Percentiles rank a stretch among this genome's conserved stretches.
Conservation (phyloP, 179 eudicot species). For the Drosera spatulata region DNA sequence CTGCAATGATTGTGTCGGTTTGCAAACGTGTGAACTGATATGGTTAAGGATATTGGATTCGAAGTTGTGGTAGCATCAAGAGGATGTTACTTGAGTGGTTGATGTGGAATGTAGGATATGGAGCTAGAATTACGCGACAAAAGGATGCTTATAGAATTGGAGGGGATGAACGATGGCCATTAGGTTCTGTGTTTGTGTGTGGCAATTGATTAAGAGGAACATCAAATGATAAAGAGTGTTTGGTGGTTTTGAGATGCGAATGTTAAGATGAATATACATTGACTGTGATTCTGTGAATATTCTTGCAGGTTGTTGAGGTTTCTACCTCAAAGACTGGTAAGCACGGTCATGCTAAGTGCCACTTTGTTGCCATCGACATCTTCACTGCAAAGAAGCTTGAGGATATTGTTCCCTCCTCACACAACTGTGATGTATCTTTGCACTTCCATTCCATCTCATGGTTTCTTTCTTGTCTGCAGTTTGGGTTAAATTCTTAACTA, state of each 20-base stretch:
- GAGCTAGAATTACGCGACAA: no score
- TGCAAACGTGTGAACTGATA: no score
- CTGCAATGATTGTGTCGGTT: no score
- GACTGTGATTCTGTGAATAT: not conserved
- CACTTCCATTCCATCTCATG: not conserved
- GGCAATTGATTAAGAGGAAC: not conserved
- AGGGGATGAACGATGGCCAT: not conserved
- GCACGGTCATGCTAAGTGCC: slow-evolving; percentile 87
- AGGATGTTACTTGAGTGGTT: no score
- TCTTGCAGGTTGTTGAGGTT: slow-evolving; percentile 67
- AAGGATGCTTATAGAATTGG: not conserved
- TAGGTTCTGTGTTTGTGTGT: not conserved
- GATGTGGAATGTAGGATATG: no score
- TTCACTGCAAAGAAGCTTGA: slow-evolving; percentile 75
- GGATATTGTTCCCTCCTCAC: slow-evolving; percentile 87
- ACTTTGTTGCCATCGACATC: slow-evolving; percentile 64
- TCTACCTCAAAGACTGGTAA: slow-evolving; percentile 89
- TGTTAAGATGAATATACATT: no score
- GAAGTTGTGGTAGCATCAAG: no score
- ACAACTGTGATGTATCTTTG: slow-evolving; percentile 63
- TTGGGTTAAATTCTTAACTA: not conserved
- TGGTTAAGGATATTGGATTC: no score
- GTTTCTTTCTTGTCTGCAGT: no score
- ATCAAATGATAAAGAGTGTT: not conserved
- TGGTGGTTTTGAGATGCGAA: not conserved